phyloP scores from a whole-genome alignment of 352 stramenopile species.

The Globisporangium cylindrosporum region DNA sequence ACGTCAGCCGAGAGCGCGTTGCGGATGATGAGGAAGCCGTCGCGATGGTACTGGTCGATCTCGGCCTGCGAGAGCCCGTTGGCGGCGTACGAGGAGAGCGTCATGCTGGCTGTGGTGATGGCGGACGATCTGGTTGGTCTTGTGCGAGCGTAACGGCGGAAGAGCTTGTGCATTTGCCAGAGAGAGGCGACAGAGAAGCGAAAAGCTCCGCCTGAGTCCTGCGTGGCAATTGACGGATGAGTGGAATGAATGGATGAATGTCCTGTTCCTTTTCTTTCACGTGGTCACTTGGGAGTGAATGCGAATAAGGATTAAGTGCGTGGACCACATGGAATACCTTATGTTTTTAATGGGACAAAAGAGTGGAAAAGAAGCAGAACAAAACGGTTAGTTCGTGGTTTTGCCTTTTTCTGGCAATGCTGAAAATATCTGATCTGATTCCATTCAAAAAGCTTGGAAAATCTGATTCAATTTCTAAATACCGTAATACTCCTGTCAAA shows the following conservation, averaged over 20 bases:
- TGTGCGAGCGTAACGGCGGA: not conserved
- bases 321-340: slow-evolving; percentile 9
- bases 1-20: slow-evolving; percentile 33
- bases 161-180: not conserved
- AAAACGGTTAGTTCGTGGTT: too few relatives aligned
- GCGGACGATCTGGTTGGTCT: not conserved
- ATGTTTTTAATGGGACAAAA: too few relatives aligned
- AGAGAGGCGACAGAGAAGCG: not conserved
- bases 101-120: not conserved
- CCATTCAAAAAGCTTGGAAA: too few relatives aligned
- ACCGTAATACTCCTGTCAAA: too few relatives aligned
- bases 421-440: too few relatives aligned
- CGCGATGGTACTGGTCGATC: slow-evolving; percentile 52
- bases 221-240: not conserved
- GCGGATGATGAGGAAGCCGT: slow-evolving; percentile 67
- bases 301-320: not conserved
- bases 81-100: slow-evolving; percentile 15
- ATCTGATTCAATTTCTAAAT: too few relatives aligned
- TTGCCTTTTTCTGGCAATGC: too few relatives aligned
- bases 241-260: not conserved
- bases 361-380: too few relatives aligned
- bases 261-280: slow-evolving; percentile 2
- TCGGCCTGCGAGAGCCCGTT: slow-evolving; percentile 52
- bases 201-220: not conserved
- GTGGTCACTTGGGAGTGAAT: not conserved